Conservation (phyloP, 2,329 filamentous ascomycete species). For the Arthrobotrys sinensis region DNA sequence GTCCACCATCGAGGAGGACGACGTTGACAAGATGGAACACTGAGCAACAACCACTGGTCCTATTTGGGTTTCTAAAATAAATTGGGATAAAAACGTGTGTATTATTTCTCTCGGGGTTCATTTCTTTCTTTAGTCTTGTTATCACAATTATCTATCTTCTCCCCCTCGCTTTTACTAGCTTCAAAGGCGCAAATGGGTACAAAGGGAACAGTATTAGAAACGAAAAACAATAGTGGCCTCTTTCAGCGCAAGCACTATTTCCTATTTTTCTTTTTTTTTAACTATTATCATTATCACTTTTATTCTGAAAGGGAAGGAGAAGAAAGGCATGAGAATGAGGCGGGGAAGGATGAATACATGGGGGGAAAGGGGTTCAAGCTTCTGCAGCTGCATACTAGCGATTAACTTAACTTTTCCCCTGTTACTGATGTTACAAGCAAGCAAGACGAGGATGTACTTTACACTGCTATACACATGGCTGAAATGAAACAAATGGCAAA, state of each 20-base stretch:
- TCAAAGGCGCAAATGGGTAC: constrained; percentile 34
- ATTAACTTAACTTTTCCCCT: background rate
- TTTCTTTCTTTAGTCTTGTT: background rate
- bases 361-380: constrained; percentile 15
- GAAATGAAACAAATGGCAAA: constrained; percentile 3
- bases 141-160: background rate
- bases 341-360: background rate
- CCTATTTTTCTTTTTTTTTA: background rate
- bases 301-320: background rate
- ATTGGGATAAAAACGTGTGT: background rate
- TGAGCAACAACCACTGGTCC: background rate
- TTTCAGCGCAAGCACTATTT: constrained; percentile 4
- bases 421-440: constrained; percentile 10
- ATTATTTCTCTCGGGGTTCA: background rate
- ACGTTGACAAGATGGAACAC: constrained; percentile 43
- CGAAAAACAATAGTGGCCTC: background rate
- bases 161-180: constrained; percentile 2
- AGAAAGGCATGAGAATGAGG: no score
- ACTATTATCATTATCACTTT: background rate
- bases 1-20: background rate
- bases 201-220: background rate
- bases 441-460: constrained; percentile 21
- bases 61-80: background rate
- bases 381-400: background rate
- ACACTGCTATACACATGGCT: background rate